Conservation (phyloP, 1,284 basidiomycete genomes). For the Puccinia triticina region DNA sequence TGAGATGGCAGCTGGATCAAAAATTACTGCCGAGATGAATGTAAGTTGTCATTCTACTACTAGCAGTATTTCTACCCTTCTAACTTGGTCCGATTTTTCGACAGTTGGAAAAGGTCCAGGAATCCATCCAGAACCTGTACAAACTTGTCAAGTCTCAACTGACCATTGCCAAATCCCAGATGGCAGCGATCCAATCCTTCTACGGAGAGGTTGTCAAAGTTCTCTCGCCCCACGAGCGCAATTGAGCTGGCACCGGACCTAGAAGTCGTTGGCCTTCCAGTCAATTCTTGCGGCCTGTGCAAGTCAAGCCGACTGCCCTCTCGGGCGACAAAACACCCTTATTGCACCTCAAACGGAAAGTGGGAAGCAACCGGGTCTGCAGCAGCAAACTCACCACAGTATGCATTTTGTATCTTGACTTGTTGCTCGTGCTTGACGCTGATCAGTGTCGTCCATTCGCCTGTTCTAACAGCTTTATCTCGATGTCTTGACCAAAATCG, state of each 20-base stretch:
- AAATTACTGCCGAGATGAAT: slow-evolving; percentile 69
- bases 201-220: slow-evolving; percentile 86
- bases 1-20: slow-evolving; percentile 95
- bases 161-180: slow-evolving; percentile 93
- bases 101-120: slow-evolving; percentile 85
- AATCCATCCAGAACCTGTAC: slow-evolving; percentile 94
- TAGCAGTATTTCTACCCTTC: background rate
- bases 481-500: slow-evolving; percentile 96
- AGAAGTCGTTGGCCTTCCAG: slow-evolving; percentile 83
- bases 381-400: no score
- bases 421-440: no score
- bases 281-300: slow-evolving; percentile 88
- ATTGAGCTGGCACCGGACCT: slow-evolving; percentile 57
- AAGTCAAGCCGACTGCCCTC: slow-evolving; percentile 71
- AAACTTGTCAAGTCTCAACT: slow-evolving; percentile 95
- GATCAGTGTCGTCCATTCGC: no score
- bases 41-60: background rate
- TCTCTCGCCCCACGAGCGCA: slow-evolving; percentile 51
- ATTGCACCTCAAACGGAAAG: slow-evolving; percentile 93
- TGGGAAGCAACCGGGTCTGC: slow-evolving; percentile 82
- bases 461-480: no score
- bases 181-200: slow-evolving; percentile 92
- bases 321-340: slow-evolving; percentile 89
- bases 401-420: no score
- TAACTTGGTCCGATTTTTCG: background rate